Evolutionary conservation across 208 protist species (phyloP).

Genomic region (Phytomonas serpens): DNA sequence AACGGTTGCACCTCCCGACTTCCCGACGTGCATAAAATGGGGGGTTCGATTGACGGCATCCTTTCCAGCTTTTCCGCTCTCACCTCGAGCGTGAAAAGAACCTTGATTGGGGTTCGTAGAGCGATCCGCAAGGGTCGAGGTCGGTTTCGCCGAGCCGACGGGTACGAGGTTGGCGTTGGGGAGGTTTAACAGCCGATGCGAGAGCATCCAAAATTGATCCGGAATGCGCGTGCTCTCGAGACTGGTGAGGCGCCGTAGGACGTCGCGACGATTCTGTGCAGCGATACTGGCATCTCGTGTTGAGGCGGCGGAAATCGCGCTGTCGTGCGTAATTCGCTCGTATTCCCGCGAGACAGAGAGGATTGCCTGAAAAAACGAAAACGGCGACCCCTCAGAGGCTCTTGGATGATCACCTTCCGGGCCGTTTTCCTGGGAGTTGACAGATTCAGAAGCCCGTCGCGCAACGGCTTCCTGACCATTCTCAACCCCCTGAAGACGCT

Average conservation of each 20-base stretch:
- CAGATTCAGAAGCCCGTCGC: too few relatives aligned
- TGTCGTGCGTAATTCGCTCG: conserved; percentile 38
- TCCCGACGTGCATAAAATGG: too few relatives aligned
- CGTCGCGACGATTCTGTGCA: conserved; percentile 15
- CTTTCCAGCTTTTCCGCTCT: not conserved
- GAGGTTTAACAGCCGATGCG: conserved; percentile 19
- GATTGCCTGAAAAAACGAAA: conserved; percentile 59
- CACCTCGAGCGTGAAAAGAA: too few relatives aligned
- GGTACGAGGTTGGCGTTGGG: not conserved
- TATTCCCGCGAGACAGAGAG: conserved; percentile 72
- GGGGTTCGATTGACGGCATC: not conserved
- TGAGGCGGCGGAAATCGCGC: not conserved
- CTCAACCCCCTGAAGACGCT: too few relatives aligned
- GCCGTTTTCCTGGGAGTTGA: not conserved
- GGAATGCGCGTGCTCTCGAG: conserved; percentile 59
- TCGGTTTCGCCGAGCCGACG: not conserved
- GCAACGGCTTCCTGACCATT: too few relatives aligned
- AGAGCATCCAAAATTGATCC: conserved; percentile 58
- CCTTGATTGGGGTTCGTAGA: not conserved
- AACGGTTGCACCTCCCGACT: not conserved
- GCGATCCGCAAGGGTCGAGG: too few relatives aligned
- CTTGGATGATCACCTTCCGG: not conserved
- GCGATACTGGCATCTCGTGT: conserved; percentile 7
- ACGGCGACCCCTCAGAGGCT: conserved; percentile 12
- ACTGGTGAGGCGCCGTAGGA: conserved; percentile 35